Conservation (phyloP, 805 yeast genomes). For the Nakazawaea wyomingensis region DNA sequence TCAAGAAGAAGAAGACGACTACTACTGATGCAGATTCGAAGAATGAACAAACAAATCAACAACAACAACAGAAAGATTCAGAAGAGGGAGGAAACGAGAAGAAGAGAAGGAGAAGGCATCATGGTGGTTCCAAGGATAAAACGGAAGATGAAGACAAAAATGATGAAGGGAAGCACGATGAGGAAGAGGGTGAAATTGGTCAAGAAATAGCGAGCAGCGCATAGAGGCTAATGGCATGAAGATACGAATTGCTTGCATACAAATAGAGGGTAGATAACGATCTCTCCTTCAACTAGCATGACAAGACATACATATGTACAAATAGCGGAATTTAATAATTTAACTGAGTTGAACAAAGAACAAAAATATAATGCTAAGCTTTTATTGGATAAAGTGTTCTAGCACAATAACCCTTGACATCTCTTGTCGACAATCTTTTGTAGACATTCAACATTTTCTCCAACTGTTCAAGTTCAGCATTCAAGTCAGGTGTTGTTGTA, state of each 20-base stretch:
- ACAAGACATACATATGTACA: too few species aligned
- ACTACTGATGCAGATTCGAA: not conserved
- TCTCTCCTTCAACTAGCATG: too few species aligned
- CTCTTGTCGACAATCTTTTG: conserved; percentile 13
- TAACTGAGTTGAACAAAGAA: not conserved
- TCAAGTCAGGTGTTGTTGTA: not conserved
- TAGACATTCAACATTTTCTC: conserved; percentile 4
- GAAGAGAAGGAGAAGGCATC: conserved; percentile 20
- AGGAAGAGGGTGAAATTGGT: not conserved
- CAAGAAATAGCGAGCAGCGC: too few species aligned
- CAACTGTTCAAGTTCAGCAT: conserved; percentile 2
- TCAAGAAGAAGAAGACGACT: conserved; percentile 63
- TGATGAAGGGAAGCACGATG: not conserved
- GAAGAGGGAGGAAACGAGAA: conserved; percentile 1
- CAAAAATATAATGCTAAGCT: conserved; percentile 2
- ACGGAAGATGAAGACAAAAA: not conserved
- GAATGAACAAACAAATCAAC: not conserved
- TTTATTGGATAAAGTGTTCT: conserved; percentile 16
- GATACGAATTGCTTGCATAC: too few species aligned
- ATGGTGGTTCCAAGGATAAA: conserved; percentile 6
- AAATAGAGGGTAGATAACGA: too few species aligned
- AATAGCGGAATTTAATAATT: too few species aligned
- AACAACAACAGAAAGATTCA: not conserved
- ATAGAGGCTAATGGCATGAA: too few species aligned
- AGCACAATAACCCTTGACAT: conserved; percentile 15